These are phyloP conservation scores for Pneumocystis oryctolagi DNA, from an alignment of 1,139 yeast species.

Conservation along the genomic window DNA sequence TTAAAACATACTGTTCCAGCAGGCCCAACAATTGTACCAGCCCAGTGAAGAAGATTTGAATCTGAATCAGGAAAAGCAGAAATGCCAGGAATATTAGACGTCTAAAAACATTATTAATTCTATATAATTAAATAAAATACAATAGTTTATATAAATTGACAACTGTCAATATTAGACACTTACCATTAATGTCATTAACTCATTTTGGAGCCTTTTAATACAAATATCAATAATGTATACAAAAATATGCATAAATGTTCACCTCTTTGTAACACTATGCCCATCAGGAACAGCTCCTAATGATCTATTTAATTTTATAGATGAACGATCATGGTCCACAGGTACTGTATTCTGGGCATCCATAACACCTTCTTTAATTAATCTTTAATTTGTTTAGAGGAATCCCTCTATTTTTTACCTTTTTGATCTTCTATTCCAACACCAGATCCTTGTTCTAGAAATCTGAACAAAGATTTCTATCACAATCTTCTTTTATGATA, in stretches of 20 bases:
- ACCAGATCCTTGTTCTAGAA: background rate
- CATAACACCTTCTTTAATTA: background rate
- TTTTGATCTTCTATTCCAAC: background rate
- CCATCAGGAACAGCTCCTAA: background rate
- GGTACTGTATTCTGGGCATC: background rate
- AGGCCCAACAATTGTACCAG: constrained; percentile 51
- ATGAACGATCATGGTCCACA: background rate
- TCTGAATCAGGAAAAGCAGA: constrained; percentile 41
- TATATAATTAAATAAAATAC: background rate
- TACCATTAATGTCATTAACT: background rate
- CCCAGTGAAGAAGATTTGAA: constrained; percentile 42
- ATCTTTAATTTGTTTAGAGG: background rate
- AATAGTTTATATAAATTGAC: background rate
- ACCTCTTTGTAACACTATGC: background rate
- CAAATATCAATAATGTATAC: background rate
- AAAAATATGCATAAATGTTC: background rate
- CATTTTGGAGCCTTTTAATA: background rate
- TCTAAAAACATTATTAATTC: constrained; percentile 17
- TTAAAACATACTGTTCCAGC: constrained; percentile 30
- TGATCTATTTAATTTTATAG: background rate
- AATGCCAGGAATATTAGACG: constrained; percentile 36
- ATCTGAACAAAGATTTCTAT: background rate
- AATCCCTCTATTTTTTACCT: background rate
- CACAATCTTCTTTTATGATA: background rate
- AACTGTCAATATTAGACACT: background rate